Evolutionary conservation across 768 basidiomycete species (phyloP), one percentile per base, ranked within the genome.

Genomic region (Paxillus ammoniavirescens): DNA sequence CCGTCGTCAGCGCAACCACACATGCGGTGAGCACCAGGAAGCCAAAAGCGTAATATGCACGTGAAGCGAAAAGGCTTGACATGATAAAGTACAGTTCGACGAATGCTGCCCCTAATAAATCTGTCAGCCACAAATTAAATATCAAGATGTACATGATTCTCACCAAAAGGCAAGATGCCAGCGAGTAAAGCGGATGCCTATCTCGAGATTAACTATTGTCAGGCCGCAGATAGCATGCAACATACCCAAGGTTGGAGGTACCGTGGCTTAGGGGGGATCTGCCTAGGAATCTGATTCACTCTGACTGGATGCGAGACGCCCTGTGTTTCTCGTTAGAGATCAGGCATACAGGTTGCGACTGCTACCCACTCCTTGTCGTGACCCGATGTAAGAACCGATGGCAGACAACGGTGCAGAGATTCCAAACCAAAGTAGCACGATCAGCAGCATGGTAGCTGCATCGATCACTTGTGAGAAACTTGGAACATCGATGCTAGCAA

Each of bases 11-110:
- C 46, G 80, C 79, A 26, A 94, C 90, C 28, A 98, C 84, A 13
- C 81, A 79, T 47, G 89, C 88, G 0, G 93, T 95, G 50, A 98
- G 73, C 26, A 93, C 89, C 42, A 98, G 72, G 75, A 98, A 98
- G 14, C 96, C 96, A 66, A 98, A 98, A 10, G 96, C 96, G 68
- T 97, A 98, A 73, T 94, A 96, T 42, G 89, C 90, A 33, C 91
- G 82, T 9, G 92, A 89, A 21, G 94, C 94, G 62, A 97, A 98
- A 26, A 98, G 77, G 62, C 87, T 90, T 12, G 93, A 91, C 54
- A 98, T 77, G 42, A 96, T 84, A 65, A 94, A 97, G 71, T 93
- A 97, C 10, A 97, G 73, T 69, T 98, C 96, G 56, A 98, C 91
- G 63, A 97, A 98, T 3, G 92, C 93, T 44, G 96, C 95, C 49